phyloP scores from a whole-genome alignment of 148 eudicot genomes.

The Fagopyrum homotropicum region DNA sequence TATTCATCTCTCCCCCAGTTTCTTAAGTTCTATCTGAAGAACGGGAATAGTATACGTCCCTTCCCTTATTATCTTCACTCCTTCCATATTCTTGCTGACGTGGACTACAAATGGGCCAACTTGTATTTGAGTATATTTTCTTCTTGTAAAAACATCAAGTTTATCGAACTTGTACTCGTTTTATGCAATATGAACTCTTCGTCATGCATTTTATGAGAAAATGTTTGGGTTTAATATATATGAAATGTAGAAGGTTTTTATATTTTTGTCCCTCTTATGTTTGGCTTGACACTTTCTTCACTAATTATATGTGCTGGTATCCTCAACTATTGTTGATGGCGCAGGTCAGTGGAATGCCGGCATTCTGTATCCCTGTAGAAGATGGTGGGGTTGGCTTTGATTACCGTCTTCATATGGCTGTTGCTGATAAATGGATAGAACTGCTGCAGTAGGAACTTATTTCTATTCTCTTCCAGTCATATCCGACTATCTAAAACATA shows the following conservation, averaged over 20 bases:
- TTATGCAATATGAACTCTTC: background rate
- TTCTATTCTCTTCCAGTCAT: slow-evolving; percentile 1
- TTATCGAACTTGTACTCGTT: background rate
- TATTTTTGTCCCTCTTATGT: background rate
- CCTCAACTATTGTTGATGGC: slow-evolving; percentile 9
- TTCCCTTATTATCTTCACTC: background rate
- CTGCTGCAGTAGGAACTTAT: slow-evolving; percentile 58
- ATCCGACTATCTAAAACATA: background rate
- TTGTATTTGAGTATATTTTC: background rate
- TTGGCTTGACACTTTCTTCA: background rate
- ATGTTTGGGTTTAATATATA: background rate
- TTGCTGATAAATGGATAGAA: slow-evolving; percentile 99
- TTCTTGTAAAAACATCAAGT: background rate
- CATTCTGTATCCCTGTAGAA: slow-evolving; percentile 74
- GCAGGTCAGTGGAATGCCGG: slow-evolving; percentile 99
- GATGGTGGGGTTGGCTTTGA: slow-evolving; percentile 98
- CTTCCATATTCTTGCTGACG: background rate
- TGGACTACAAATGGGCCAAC: background rate
- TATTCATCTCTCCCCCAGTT: background rate
- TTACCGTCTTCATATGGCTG: slow-evolving; percentile 98
- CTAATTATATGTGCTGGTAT: slow-evolving; percentile 1
- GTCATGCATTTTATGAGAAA: background rate
- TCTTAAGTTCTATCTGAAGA: background rate
- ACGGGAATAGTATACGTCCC: background rate
- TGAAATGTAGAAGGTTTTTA: background rate